Conservation (phyloP, 352 stramenopile species). For the Pythium oligandrum region DNA sequence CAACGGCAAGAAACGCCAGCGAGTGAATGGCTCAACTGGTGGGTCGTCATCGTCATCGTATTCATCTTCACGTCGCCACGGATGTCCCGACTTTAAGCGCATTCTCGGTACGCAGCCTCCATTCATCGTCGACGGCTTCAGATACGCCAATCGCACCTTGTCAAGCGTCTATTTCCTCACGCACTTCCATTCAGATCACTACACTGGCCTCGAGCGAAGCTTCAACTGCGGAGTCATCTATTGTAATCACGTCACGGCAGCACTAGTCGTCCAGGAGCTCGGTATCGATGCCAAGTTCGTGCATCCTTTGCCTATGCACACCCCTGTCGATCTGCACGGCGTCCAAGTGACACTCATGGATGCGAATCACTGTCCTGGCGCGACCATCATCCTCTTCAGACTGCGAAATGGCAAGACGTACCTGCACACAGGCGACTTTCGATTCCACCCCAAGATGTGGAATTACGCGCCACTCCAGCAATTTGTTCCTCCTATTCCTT, state of each 20-base stretch:
- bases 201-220: slow-evolving; percentile 84
- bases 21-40: background rate
- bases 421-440: slow-evolving; percentile 91
- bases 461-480: slow-evolving; percentile 42
- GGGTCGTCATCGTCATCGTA: slow-evolving; percentile 10
- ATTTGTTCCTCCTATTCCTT: slow-evolving; percentile 17
- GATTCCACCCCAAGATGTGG: slow-evolving; percentile 75
- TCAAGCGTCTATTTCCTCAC: slow-evolving; percentile 94
- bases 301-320: slow-evolving; percentile 89
- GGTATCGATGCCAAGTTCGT: slow-evolving; percentile 90
- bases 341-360: slow-evolving; percentile 94
- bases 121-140: slow-evolving; percentile 88
- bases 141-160: slow-evolving; percentile 66
- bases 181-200: slow-evolving; percentile 98
- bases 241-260: slow-evolving; percentile 91
- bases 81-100: slow-evolving; percentile 77
- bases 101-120: slow-evolving; percentile 67
- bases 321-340: slow-evolving; percentile 67
- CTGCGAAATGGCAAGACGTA: slow-evolving; percentile 74
- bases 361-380: slow-evolving; percentile 96
- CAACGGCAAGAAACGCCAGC: slow-evolving; percentile 12
- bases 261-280: slow-evolving; percentile 90
- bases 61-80: slow-evolving; percentile 1
- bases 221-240: slow-evolving; percentile 95
- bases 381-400: slow-evolving; percentile 94